phyloP scores from a whole-genome alignment of 2,329 filamentous ascomycete species.

The Rutstroemia sp. region DNA sequence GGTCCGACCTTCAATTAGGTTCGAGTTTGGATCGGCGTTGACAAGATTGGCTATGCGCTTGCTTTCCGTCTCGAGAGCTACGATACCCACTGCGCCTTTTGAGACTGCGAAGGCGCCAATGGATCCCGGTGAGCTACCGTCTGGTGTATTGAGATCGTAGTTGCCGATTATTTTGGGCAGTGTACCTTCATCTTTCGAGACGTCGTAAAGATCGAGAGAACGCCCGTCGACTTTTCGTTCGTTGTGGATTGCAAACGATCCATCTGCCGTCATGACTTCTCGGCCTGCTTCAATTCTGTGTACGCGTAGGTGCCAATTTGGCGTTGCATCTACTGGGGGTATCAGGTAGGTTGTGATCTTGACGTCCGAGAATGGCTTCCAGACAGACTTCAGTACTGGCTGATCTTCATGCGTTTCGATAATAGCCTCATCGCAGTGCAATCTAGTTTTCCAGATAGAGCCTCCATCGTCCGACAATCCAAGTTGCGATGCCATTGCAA shows the following conservation, averaged over 20 bases:
- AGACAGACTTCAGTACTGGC: slow-evolving; percentile 59
- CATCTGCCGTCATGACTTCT: slow-evolving; percentile 64
- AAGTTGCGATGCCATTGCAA: slow-evolving; percentile 67
- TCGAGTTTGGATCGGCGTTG: slow-evolving; percentile 72
- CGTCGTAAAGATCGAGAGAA: slow-evolving; percentile 43
- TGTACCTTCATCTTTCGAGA: slow-evolving; percentile 41
- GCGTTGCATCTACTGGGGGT: slow-evolving; percentile 48
- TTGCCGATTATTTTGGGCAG: slow-evolving; percentile 50
- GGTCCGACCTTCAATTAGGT: slow-evolving; percentile 65
- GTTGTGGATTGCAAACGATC: slow-evolving; percentile 63
- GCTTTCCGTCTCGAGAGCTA: slow-evolving; percentile 36
- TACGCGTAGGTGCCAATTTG: slow-evolving; percentile 63
- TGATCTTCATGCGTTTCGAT: slow-evolving; percentile 48
- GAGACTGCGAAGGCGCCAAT: slow-evolving; percentile 49
- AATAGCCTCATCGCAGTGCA: slow-evolving; percentile 55
- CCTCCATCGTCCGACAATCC: slow-evolving; percentile 71
- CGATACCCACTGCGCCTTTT: slow-evolving; percentile 50
- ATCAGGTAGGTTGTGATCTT: slow-evolving; percentile 57
- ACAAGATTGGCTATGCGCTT: slow-evolving; percentile 51
- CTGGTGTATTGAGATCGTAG: slow-evolving; percentile 49
- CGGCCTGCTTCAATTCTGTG: slow-evolving; percentile 55
- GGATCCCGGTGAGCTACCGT: slow-evolving; percentile 43
- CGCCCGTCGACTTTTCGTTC: slow-evolving; percentile 41
- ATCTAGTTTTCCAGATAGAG: slow-evolving; percentile 72
- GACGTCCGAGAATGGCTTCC: slow-evolving; percentile 66